Conservation (phyloP, 78 protist genomes). For the slime mould (Dictyostelium discoideum) region dicty_2.7 NC_007089.4:2314501-2315000, state of each 20-base stretch:
- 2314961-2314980: background rate
- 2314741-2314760: background rate
- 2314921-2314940: background rate
- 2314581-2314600: background rate
- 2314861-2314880: no score
- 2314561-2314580: background rate
- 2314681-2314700: background rate
- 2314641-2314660: no score
- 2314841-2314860: background rate
- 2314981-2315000: background rate
- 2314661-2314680: no score
- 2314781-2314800: no score
- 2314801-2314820: background rate
- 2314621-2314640: background rate
- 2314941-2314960: background rate
- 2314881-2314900: background rate
- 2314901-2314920: background rate
- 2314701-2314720: background rate
- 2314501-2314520: background rate
- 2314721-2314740: no score
- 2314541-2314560: background rate
- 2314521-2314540: background rate
- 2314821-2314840: background rate
- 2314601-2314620: background rate
- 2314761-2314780: no score